Percentiles rank a stretch among this genome's conserved stretches.
Conservation (phyloP, 129 eudicot genomes). For the Pulicaria dysenterica region DNA sequence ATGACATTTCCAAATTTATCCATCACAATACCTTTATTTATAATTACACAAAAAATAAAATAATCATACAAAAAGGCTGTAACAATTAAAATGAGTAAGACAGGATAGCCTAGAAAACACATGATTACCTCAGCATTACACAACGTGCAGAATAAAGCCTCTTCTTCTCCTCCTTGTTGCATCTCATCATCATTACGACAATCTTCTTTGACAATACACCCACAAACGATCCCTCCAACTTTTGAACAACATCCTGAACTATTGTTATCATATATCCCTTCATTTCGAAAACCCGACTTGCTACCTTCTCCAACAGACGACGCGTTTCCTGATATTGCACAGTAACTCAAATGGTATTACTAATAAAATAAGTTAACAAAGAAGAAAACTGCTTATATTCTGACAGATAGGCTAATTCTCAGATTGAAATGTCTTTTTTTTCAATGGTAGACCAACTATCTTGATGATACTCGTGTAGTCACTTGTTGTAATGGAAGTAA, state of each 20-base stretch:
- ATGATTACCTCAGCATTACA: constrained; percentile 84
- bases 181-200: constrained; percentile 76
- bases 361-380: too few relatives aligned
- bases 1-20: too few relatives aligned
- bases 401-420: too few relatives aligned
- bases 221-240: constrained; percentile 58
- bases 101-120: background rate
- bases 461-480: too few relatives aligned
- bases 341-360: background rate
- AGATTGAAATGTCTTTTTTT: too few relatives aligned
- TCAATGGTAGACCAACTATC: too few relatives aligned
- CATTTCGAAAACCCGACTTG: constrained; percentile 49
- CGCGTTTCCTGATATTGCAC: constrained; percentile 39
- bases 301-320: constrained; percentile 59
- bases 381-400: too few relatives aligned
- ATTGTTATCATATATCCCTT: constrained; percentile 43
- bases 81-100: background rate
- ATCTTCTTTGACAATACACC: constrained; percentile 71
- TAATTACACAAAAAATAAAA: too few relatives aligned
- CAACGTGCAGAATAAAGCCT: constrained; percentile 86
- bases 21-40: too few relatives aligned
- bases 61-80: too few relatives aligned
- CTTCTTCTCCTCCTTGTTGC: constrained; percentile 74
- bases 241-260: constrained; percentile 56
- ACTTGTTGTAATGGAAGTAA: too few relatives aligned